A percentile compares a stretch with the other conserved stretches of the same genome.
Conservation (phyloP, 2,329 filamentous ascomycete genomes). For the Colletotrichum spaethianum region DNA sequence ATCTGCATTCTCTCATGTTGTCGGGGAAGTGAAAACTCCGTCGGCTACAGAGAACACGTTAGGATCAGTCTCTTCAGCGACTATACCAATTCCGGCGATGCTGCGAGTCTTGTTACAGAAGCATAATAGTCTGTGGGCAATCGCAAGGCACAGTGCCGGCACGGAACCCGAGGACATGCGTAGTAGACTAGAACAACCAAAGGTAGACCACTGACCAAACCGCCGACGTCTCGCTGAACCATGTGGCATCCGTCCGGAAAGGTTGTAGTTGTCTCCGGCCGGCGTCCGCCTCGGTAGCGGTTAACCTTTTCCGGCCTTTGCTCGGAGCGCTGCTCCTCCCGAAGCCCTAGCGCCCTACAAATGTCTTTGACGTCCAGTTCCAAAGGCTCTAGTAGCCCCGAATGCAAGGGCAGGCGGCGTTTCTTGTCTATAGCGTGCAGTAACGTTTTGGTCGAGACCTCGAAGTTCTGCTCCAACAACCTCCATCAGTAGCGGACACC, state of each 20-base stretch:
- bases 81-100: constrained; percentile 36
- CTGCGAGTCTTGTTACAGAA: constrained; percentile 17
- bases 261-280: constrained; percentile 18
- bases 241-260: constrained; percentile 38
- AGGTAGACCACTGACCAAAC: not conserved
- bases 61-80: not conserved
- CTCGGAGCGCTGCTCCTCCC: constrained; percentile 13
- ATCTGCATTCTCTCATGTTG: not conserved
- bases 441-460: constrained; percentile 18
- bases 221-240: constrained; percentile 15
- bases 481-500: constrained; percentile 32
- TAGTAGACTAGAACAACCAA: not conserved
- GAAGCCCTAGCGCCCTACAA: constrained; percentile 18
- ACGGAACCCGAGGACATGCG: not conserved
- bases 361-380: constrained; percentile 22
- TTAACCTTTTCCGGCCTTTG: constrained; percentile 34
- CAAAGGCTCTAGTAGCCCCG: constrained; percentile 14
- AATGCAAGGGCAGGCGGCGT: not conserved
- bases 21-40: not conserved
- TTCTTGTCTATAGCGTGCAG: not conserved
- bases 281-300: not conserved
- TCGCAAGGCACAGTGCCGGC: constrained; percentile 1
- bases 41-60: not conserved
- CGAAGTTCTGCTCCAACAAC: not conserved
- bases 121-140: not conserved